Percentiles rank a stretch among this genome's conserved stretches.
These are phyloP conservation scores for Ilyonectria robusta DNA, from an alignment of 2,329 filamentous ascomycete species.

Conservation along the genomic window DNA sequence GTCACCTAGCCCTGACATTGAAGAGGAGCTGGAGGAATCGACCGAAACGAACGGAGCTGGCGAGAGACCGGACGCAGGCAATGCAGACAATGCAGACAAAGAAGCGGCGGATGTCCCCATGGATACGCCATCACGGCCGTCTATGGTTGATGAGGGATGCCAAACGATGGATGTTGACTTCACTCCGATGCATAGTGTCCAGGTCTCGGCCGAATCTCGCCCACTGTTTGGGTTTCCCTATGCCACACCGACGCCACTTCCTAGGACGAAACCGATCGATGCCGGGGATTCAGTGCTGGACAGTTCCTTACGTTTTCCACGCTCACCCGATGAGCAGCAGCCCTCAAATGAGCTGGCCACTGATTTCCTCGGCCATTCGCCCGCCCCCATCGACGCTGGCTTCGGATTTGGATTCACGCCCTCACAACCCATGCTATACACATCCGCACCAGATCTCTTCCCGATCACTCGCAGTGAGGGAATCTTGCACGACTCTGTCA, in stretches of 20 bases:
- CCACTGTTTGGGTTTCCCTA: slow-evolving; percentile 43
- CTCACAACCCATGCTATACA: slow-evolving; percentile 38
- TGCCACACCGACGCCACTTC: slow-evolving; percentile 42
- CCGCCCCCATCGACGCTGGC: slow-evolving; percentile 26
- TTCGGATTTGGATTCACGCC: slow-evolving; percentile 37
- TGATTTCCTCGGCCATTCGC: slow-evolving; percentile 31
- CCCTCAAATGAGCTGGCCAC: slow-evolving; percentile 18
- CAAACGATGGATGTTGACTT: slow-evolving; percentile 52
- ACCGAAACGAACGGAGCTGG: slow-evolving; percentile 31
- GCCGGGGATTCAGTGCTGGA: slow-evolving; percentile 21
- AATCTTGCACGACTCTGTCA: slow-evolving; percentile 19
- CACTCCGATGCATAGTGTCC: slow-evolving; percentile 46
- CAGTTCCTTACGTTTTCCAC: slow-evolving; percentile 33
- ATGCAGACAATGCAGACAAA: slow-evolving; percentile 20
- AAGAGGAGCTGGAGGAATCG: slow-evolving; percentile 49
- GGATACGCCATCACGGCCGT: slow-evolving; percentile 40
- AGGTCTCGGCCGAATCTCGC: slow-evolving; percentile 48
- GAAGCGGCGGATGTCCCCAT: slow-evolving; percentile 30
- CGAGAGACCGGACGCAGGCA: slow-evolving; percentile 21
- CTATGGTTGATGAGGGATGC: slow-evolving; percentile 55
- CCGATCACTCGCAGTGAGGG: slow-evolving; percentile 17
- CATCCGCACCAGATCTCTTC: slow-evolving; percentile 33
- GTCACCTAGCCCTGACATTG: slow-evolving; percentile 77
- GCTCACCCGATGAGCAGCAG: slow-evolving; percentile 20
- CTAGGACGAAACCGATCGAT: slow-evolving; percentile 39